Conservation (phyloP, 2,329 filamentous ascomycete genomes). For the Ophioceras dolichostomum region DNA sequence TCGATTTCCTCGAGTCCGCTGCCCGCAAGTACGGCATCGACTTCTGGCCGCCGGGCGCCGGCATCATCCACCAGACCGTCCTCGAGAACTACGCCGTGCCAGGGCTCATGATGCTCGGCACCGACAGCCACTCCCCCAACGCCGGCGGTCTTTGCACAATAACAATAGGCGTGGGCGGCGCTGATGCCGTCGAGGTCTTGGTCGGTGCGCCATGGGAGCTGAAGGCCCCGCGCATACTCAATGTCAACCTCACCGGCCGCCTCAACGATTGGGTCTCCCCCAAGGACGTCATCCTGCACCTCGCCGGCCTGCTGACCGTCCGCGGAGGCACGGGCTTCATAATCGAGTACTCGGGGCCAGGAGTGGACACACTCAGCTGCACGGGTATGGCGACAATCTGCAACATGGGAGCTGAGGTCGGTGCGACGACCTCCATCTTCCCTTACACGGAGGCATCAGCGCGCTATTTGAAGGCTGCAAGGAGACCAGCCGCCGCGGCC, state of each 20-base stretch:
- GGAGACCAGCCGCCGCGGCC: constrained; percentile 58
- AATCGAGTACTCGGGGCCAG: constrained; percentile 87
- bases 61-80: constrained; percentile 96
- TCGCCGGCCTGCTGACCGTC: constrained; percentile 85
- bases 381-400: constrained; percentile 89
- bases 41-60: constrained; percentile 88
- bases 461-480: constrained; percentile 77
- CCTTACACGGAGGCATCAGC: constrained; percentile 77
- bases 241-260: constrained; percentile 72
- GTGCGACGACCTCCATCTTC: constrained; percentile 92
- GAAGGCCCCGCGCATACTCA: constrained; percentile 83
- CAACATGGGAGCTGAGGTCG: constrained; percentile 84
- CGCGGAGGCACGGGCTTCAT: constrained; percentile 89
- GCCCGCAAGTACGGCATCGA: constrained; percentile 86
- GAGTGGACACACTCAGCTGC: constrained; percentile 76
- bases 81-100: constrained; percentile 97
- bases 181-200: constrained; percentile 91
- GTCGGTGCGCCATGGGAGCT: constrained; percentile 96
- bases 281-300: constrained; percentile 86
- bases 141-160: constrained; percentile 89
- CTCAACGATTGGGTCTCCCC: constrained; percentile 85
- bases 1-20: constrained; percentile 91
- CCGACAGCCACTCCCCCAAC: constrained; percentile 94
- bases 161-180: constrained; percentile 93
- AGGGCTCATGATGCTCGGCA: constrained; percentile 96